Evolutionary conservation across 352 stramenopile genomes (phyloP).

Genomic region (Phytophthora pseudosyringae): DNA sequence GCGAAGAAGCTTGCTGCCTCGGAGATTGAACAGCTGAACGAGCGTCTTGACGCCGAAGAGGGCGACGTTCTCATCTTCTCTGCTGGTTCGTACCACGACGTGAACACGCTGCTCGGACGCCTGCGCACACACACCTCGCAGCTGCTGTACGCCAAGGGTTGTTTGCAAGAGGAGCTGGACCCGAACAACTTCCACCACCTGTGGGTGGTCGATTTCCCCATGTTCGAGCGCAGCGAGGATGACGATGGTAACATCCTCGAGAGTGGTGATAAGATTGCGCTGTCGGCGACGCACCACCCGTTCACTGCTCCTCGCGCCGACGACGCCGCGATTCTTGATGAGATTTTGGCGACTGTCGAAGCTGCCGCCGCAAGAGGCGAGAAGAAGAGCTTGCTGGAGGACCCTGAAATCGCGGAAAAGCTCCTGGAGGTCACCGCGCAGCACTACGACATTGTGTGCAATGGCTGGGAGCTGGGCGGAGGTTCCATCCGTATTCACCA

Average conservation of each 20-base stretch:
- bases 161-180: constrained; percentile 66
- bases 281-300: constrained; percentile 86
- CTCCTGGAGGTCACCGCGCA: constrained; percentile 72
- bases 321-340: constrained; percentile 49
- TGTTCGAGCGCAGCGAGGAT: constrained; percentile 85
- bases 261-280: constrained; percentile 38
- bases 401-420: constrained; percentile 58
- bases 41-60: constrained; percentile 55
- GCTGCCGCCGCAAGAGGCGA: constrained; percentile 16
- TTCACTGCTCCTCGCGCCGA: constrained; percentile 80
- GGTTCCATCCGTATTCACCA: constrained; percentile 89
- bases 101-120: constrained; percentile 66
- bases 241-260: constrained; percentile 40
- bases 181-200: constrained; percentile 79
- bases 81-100: constrained; percentile 58
- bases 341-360: constrained; percentile 42
- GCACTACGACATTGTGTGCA: constrained; percentile 91
- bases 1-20: constrained; percentile 58
- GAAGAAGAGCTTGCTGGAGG: constrained; percentile 50
- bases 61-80: constrained; percentile 79
- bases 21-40: constrained; percentile 59
- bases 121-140: constrained; percentile 72
- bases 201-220: constrained; percentile 89
- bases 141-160: constrained; percentile 64
- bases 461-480: constrained; percentile 88